Base-by-base conservation (phyloP, 768 basidiomycete genomes). In the Hypholoma sublateritium region DNA sequence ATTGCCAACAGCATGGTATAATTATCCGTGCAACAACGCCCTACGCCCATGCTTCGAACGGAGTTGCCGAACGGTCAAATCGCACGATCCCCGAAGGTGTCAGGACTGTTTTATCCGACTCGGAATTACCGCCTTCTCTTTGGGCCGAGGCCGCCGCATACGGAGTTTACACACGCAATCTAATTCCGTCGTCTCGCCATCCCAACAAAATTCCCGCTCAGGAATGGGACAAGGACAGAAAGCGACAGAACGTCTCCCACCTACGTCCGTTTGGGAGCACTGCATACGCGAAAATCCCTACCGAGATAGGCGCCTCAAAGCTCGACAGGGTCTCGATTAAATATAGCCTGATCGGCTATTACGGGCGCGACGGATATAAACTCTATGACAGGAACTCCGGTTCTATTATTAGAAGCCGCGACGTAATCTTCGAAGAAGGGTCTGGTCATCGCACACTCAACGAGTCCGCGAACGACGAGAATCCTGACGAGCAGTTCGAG, bases 31-130 rank as follows among this genome's bases (percentile, higher is more conserved):
- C 55, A 0, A 71, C 66, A 0, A 62, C 64, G 0, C 64, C 69
- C 1, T 61, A 75, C 57, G 64, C 69, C 0, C 70, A 69, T 3
- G 41, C 66, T 2, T 65, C 70, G 37, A 75, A 76, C 42, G 70
- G 74, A 0, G 56, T 66, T 0, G 70, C 65, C 0, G 70, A 77
- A 52, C 62, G 64, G 0, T 48, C 55, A 2, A 73, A 72, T 46
- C 49, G 62, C 0, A 70, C 68, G 1, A 56, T 73, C 4, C 44
- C 70, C 11, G 69, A 72, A 5, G 43, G 61, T 2, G 62, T 60
- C 0, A 54, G 69, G 0, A 56, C 63, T 1, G 57, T 73, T 50
- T 55, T 74, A 0, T 21, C 52, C 1, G 69, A 67, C 13, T 46
- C 61, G 0, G 52, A 62, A 2, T 50, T 74, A 9, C 65, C 66